Evolutionary conservation across 2,329 filamentous ascomycete species (phyloP), one percentile per base, ranked within the genome.

Genomic region (Alternaria longipes): DNA sequence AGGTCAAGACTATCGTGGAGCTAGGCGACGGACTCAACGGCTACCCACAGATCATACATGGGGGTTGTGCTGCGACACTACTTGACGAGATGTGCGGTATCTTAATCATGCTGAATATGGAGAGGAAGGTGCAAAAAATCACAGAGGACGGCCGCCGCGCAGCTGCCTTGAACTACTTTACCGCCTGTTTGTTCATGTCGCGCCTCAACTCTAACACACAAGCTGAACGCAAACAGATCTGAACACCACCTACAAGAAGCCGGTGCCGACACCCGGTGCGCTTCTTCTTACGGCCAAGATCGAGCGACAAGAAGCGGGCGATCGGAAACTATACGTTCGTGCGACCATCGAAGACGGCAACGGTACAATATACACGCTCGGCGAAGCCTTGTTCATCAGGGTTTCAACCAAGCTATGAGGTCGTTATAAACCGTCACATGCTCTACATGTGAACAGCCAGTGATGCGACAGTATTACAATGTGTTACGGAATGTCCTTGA

Each of bases 51-150:
- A 79, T 86, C 7, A 77, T 81, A 9, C 88, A 90, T 70, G 87
- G 88, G 20, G 88, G 87, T 1, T 82, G 89, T 30, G 81, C 86
- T 7, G 82, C 83, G 8, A 82, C 84, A 0, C 71, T 90, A n/a
- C 72, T 90, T 22, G 87, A 90, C 68, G 87, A 90, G 70, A 75
- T 80, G 6, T 83, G 85, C 71, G 86, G 87, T 1, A 77, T 84
- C 6, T 63, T 87, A 18, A 76, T 86, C 9, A 78, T 78, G 3
- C 67, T 82, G 28, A 85, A 85, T 62, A 57, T 68, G 16, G 78
- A 77, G 47, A 63, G 44, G 14, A 67, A 60, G 41, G 51, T 62
- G 12, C 34, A 66, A 46, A 64, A 56, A 28, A 4, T 50, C 26
- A 59, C 45, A 50, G 51, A 55, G 45, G 26, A 50, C 22, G 63